Conservation (phyloP, 306 rosid genomes). For the Erythrophleum fordii region DNA sequence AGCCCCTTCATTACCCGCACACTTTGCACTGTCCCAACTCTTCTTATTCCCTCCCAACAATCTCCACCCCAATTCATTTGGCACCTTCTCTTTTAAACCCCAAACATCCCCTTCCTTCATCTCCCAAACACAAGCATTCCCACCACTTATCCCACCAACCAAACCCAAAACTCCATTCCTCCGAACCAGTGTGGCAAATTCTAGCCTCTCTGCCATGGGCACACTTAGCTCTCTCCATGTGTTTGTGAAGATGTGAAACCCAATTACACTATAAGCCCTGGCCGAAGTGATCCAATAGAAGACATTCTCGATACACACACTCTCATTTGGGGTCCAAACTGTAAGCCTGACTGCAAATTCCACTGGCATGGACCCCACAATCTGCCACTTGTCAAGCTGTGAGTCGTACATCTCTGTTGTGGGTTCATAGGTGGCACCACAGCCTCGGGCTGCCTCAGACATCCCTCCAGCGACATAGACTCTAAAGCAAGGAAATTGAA, state of each 20-base stretch:
- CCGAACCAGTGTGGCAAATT: slow-evolving; percentile 63
- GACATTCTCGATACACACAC: slow-evolving; percentile 48
- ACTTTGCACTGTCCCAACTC: slow-evolving; percentile 66
- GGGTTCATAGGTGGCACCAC: slow-evolving; percentile 53
- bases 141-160: slow-evolving; percentile 60
- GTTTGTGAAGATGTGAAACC: slow-evolving; percentile 46
- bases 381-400: slow-evolving; percentile 42
- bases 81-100: slow-evolving; percentile 61
- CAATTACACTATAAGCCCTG: slow-evolving; percentile 64
- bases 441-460: slow-evolving; percentile 46
- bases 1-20: slow-evolving; percentile 59
- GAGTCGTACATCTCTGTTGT: slow-evolving; percentile 75
- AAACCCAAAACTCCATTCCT: slow-evolving; percentile 52
- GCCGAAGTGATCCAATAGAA: slow-evolving; percentile 86
- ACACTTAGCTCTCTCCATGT: slow-evolving; percentile 65
- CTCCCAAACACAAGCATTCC: slow-evolving; percentile 63
- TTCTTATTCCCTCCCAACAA: slow-evolving; percentile 49
- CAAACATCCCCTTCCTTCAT: slow-evolving; percentile 51
- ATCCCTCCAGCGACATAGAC: slow-evolving; percentile 76
- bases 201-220: slow-evolving; percentile 69
- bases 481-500: slow-evolving; percentile 44
- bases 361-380: slow-evolving; percentile 56
- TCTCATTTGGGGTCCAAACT: slow-evolving; percentile 81
- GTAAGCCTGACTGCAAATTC: slow-evolving; percentile 79
- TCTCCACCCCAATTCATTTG: slow-evolving; percentile 56